Evolutionary conservation across 768 basidiomycete genomes (phyloP).

Genomic region (Albatrellus ellisii): DNA sequence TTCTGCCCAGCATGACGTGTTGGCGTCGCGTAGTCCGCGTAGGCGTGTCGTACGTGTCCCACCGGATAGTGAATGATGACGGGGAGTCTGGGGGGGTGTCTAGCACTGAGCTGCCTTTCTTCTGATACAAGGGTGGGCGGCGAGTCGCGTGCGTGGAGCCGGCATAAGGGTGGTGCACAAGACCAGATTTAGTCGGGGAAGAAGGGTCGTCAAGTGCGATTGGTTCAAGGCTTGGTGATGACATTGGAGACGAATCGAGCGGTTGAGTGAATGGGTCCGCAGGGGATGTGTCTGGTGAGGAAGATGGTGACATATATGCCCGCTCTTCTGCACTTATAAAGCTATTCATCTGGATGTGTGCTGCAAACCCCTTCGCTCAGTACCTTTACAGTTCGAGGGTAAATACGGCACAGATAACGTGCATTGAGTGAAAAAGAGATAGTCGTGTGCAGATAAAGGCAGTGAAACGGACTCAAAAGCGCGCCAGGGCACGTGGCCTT

Average conservation of each 20-base stretch:
- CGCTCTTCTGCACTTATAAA: not conserved
- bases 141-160: not conserved
- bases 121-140: not conserved
- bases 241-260: constrained; percentile 9
- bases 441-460: no score
- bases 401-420: no score
- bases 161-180: not conserved
- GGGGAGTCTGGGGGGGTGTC: not conserved
- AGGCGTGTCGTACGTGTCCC: not conserved
- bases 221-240: constrained; percentile 11
- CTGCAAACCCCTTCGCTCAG: no score
- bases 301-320: not conserved
- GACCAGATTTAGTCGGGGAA: not conserved
- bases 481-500: no score
- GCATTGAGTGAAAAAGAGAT: no score
- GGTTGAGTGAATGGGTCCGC: not conserved
- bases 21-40: not conserved
- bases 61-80: not conserved
- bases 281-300: not conserved
- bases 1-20: not conserved
- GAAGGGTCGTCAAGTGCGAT: constrained; percentile 3
- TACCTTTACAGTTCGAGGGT: no score
- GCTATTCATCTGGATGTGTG: not conserved
- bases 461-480: no score
- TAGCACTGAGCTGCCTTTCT: not conserved